Evolutionary conservation across 2,329 filamentous ascomycete genomes (phyloP), one percentile per base, ranked within the genome.

Genomic region (Aspergillus sojae): DNA sequence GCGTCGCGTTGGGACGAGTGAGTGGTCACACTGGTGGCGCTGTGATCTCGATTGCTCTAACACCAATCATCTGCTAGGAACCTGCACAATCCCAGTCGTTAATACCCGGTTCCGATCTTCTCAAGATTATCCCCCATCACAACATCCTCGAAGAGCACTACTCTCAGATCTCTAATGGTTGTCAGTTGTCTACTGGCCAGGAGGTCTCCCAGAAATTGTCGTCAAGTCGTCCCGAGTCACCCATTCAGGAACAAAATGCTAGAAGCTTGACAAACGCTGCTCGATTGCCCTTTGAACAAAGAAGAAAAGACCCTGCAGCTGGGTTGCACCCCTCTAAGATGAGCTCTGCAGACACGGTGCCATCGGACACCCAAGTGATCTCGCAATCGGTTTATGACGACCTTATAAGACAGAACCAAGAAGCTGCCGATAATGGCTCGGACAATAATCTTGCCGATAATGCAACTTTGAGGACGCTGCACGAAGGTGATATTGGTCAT

Each of bases 331-430:
- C 61, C 11, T 30, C 39, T 39, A 65, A 60, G 54, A 80, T 80
- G 77, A 72, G 69, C 41, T 73, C 73, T 26, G 72, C 70, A 32
- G 74, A 76, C n/a, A 71, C 71, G 52, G 68, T 70, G 4, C 73
- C 77, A 28, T 75, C 77, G 26, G 79, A 81, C 64, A 82, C 80
- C 11, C 80, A 82, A 67, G 75, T 78, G 19, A 71, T 82, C 48
- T 81, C 80, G 5, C 80, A 80, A 61, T 81, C 80, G 14, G 75
- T 79, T 26, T 80, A 77, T 58, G 79, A 81, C 61, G 74, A 71
- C 23, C 69, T 81, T 41, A 74, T 81, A 45, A 71, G 71, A 53
- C 72, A 75, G 58, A 80, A 78, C 67, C 72, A 72, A 56, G 73
- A 75, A 26, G 72, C 70, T 12, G 65, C 70, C 21, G 69, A 71